These are phyloP conservation scores for Aspergillus sp. DNA, from an alignment of 2,329 filamentous ascomycete genomes.

Conservation along the genomic window DNA sequence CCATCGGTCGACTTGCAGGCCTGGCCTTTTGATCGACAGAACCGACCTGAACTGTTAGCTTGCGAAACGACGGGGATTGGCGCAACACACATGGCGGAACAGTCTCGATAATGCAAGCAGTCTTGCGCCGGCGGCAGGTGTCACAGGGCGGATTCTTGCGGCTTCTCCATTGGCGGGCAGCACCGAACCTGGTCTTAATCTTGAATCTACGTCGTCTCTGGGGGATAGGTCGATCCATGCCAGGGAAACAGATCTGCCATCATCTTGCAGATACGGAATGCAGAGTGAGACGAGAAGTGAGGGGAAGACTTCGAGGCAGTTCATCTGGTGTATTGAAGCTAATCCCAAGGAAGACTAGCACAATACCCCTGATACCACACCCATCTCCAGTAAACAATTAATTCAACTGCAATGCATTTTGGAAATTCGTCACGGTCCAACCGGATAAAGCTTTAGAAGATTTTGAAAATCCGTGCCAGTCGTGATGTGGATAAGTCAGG, in stretches of 20 bases:
- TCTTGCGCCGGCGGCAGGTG: conserved; percentile 47
- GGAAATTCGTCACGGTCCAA: too few species aligned
- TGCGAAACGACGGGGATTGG: background rate
- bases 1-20: conserved; percentile 2
- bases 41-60: background rate
- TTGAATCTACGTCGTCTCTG: conserved; percentile 1
- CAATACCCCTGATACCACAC: too few species aligned
- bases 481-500: too few species aligned
- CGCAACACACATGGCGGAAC: conserved; percentile 43
- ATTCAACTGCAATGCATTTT: too few species aligned
- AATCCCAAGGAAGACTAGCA: too few species aligned
- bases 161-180: conserved; percentile 30
- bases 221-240: background rate
- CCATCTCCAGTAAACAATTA: too few species aligned
- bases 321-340: too few species aligned
- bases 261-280: background rate
- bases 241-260: background rate
- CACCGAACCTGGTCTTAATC: conserved; percentile 2
- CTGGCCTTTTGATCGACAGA: conserved; percentile 8
- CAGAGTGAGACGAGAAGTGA: background rate
- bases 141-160: conserved; percentile 51
- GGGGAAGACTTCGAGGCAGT: background rate
- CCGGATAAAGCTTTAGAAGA: too few species aligned
- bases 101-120: conserved; percentile 48
- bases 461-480: too few species aligned